Evolutionary conservation across 192 early-diverging fungal species (phyloP).

Genomic region (Rhizophagus clarus): DNA sequence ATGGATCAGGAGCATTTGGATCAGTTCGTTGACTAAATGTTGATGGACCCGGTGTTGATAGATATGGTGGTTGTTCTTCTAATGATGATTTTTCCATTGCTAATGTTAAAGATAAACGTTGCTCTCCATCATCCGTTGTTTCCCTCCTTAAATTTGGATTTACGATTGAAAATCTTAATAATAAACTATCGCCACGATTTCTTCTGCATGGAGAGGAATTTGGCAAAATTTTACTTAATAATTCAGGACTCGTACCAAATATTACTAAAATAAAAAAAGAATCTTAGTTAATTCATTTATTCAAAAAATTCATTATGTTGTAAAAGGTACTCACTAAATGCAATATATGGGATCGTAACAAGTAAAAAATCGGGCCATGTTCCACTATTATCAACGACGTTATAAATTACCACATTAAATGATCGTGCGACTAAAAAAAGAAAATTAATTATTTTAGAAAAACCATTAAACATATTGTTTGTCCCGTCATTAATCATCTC

Average conservation of each 20-base stretch:
- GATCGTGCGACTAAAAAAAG: not conserved
- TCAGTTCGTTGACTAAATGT: not conserved
- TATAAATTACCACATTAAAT: not conserved
- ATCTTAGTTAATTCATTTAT: not conserved
- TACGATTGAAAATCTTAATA: not conserved
- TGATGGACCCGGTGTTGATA: not conserved
- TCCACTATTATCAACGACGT: not conserved
- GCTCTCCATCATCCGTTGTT: not conserved
- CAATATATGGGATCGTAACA: not conserved
- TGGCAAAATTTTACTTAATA: not conserved
- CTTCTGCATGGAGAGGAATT: not conserved
- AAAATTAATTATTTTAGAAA: not conserved
- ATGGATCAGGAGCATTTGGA: not conserved
- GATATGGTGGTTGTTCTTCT: not conserved
- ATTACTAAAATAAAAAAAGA: not conserved
- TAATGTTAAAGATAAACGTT: not conserved
- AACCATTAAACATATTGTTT: no score
- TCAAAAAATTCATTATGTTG: not conserved
- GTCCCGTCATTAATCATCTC: no score
- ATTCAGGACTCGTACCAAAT: not conserved
- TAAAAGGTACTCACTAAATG: not conserved
- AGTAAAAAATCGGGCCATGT: constrained; percentile 5
- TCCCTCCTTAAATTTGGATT: not conserved
- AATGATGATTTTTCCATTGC: not conserved
- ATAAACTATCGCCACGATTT: not conserved